Percentiles rank a stretch among this genome's conserved stretches.
phyloP scores from a whole-genome alignment of 1,284 basidiomycete genomes.

The Anthracocystis panici-leucophaei region DNA sequence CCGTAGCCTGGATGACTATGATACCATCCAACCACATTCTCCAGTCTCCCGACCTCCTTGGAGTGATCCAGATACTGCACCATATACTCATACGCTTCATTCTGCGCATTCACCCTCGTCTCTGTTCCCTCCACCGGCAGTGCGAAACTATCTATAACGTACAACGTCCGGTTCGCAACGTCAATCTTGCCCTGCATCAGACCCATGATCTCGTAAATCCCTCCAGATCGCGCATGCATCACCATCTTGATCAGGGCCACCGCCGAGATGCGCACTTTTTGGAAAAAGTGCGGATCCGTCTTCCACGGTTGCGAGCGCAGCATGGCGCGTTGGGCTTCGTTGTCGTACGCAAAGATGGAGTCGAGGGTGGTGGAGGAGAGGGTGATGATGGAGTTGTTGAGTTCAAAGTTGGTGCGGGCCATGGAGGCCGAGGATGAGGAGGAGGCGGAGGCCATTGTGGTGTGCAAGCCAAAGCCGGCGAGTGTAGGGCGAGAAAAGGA shows the following conservation, averaged over 20 bases:
- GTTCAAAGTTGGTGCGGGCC: slow-evolving; percentile 84
- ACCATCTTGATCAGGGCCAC: slow-evolving; percentile 99
- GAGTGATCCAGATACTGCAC: slow-evolving; percentile 87
- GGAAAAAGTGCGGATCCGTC: slow-evolving; percentile 91
- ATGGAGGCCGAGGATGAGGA: slow-evolving; percentile 66
- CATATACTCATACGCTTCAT: slow-evolving; percentile 99
- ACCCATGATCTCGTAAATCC: slow-evolving; percentile 98
- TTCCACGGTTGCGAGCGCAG: slow-evolving; percentile 84
- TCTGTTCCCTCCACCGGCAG: slow-evolving; percentile 99
- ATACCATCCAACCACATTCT: slow-evolving; percentile 98
- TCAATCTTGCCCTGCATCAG: slow-evolving; percentile 97
- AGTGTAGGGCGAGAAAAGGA: neutral
- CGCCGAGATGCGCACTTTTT: slow-evolving; percentile 91
- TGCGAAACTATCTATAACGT: slow-evolving; percentile 89
- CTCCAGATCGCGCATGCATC: slow-evolving; percentile 96
- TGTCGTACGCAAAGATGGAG: slow-evolving; percentile 75
- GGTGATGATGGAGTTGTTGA: slow-evolving; percentile 79
- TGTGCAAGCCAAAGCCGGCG: neutral
- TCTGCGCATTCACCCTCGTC: slow-evolving; percentile 94
- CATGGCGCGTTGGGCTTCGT: slow-evolving; percentile 78
- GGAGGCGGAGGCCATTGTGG: slow-evolving; percentile 17
- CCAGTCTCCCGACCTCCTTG: slow-evolving; percentile 83
- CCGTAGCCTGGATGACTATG: slow-evolving; percentile 99
- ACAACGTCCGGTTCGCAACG: slow-evolving; percentile 84
- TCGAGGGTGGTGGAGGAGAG: slow-evolving; percentile 53